Evolutionary conservation across 345 rosid species (phyloP), one percentile per base, ranked within the genome.

Genomic region (Sonneratia caseolaris): DNA sequence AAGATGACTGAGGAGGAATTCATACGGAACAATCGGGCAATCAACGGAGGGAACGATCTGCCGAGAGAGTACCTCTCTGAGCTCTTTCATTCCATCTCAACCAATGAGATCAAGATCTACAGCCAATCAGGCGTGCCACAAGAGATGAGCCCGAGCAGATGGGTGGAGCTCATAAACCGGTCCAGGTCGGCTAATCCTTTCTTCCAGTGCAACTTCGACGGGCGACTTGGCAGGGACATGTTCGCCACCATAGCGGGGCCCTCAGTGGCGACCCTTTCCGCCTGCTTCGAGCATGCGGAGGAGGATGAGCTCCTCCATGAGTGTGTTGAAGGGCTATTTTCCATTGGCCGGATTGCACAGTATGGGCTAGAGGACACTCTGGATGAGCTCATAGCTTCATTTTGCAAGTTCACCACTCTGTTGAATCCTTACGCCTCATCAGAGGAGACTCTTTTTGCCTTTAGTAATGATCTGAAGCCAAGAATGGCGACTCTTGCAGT

Each of bases 1-100:
- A 94, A 88, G 79, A 94, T 94, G 97, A 90, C 98, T 2, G 98
- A 91, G 75, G 98, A 94, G 62, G 98, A 94, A 70, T 94, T 94
- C 70, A 90, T 94, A 21, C 84, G 88, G 69, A 94, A 94, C 79
- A 91, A 92, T 56, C 79, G 97, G 72, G 93, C 86, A 12, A 94
- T 94, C 53, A 91, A 94, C 68, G 96, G 79, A 3, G 97, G 92
- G 22, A 85, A 84, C 53, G 97, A 94, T 79, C 97, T 94, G 37
- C 98, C 97, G 2, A 85, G 96, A 76, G 98, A 94, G 49, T 91
- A 91, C 75, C 89, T 94, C 1, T 88, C 92, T 0, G 96, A 94
- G 79, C 89, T 90, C 37, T 91, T 91, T 40, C 85, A 88, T 13
- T 91, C 97, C 47, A 91, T 94, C 64, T 79, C 93, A 27, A 78